phyloP scores from a whole-genome alignment of 2,329 filamentous ascomycete genomes.

The Alternaria tenuissima region DNA sequence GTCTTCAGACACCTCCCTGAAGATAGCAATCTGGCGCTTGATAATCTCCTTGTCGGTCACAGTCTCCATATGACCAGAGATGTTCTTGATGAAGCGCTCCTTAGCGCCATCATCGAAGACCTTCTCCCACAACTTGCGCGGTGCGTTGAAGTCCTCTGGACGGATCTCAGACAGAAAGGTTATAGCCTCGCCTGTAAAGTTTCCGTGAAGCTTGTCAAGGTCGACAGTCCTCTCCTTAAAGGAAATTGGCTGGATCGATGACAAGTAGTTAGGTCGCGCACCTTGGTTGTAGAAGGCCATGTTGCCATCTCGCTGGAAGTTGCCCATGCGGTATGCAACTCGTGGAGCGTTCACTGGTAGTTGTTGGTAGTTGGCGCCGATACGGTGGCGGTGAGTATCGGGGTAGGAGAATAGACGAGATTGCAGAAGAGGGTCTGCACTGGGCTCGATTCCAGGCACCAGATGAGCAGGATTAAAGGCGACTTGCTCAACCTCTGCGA shows the following conservation, averaged over 20 bases:
- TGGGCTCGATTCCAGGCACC: constrained; percentile 72
- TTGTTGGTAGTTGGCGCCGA: constrained; percentile 68
- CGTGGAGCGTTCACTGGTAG: constrained; percentile 62
- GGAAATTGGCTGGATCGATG: constrained; percentile 61
- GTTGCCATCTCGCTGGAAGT: constrained; percentile 75
- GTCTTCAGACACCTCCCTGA: constrained; percentile 68
- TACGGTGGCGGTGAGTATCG: constrained; percentile 67
- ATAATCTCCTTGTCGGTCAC: constrained; percentile 68
- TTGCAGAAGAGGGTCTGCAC: constrained; percentile 74
- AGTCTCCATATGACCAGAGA: constrained; percentile 67
- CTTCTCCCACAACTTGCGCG: constrained; percentile 67
- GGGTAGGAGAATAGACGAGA: constrained; percentile 75
- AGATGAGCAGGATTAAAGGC: constrained; percentile 74
- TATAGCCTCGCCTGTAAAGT: constrained; percentile 60
- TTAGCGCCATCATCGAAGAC: constrained; percentile 67
- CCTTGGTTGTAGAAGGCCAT: constrained; percentile 75
- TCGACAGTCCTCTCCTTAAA: constrained; percentile 58
- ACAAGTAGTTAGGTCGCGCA: constrained; percentile 65
- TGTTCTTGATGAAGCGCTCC: constrained; percentile 67
- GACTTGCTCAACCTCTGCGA: constrained; percentile 73
- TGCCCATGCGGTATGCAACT: constrained; percentile 65
- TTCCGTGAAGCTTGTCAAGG: constrained; percentile 59
- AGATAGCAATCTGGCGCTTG: constrained; percentile 71
- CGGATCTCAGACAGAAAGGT: constrained; percentile 62
- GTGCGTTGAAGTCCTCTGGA: constrained; percentile 64